Evolutionary conservation across 148 eudicot species (phyloP).

Genomic region (Cornus controversa): DNA sequence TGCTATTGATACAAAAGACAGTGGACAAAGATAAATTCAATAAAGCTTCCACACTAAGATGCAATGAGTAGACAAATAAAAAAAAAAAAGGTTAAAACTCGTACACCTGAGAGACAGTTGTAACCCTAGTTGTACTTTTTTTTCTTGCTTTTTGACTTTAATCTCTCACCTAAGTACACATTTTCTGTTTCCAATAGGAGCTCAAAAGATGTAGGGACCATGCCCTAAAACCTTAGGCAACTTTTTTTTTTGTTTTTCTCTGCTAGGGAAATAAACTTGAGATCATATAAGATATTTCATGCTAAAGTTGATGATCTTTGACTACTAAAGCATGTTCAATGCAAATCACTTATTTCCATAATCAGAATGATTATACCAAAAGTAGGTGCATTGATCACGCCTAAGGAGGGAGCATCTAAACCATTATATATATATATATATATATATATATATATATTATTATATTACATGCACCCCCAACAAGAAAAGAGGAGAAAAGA

Average conservation of each 20-base stretch:
- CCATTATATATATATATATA: background rate
- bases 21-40: too few relatives aligned
- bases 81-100: slow-evolving; percentile 5
- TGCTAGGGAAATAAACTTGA: background rate
- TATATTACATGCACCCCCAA: too few relatives aligned
- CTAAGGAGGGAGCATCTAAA: background rate
- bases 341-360: background rate
- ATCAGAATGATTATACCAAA: background rate
- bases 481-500: background rate
- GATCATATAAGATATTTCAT: slow-evolving; percentile 8
- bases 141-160: slow-evolving; percentile 22
- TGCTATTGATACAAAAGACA: too few relatives aligned
- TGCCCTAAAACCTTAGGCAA: slow-evolving; percentile 14
- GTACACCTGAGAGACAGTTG: slow-evolving; percentile 19
- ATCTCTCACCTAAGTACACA: slow-evolving; percentile 8
- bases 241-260: slow-evolving; percentile 5
- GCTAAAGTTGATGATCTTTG: slow-evolving; percentile 8
- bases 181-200: slow-evolving; percentile 27
- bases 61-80: background rate
- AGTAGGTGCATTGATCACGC: background rate
- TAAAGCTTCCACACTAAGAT: too few relatives aligned
- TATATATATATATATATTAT: too few relatives aligned
- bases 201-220: slow-evolving; percentile 39
- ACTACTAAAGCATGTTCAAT: slow-evolving; percentile 20
- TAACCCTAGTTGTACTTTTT: slow-evolving; percentile 20